Evolutionary conservation across 208 protist species (phyloP).

Genomic region (Trypanosoma rangeli): DNA sequence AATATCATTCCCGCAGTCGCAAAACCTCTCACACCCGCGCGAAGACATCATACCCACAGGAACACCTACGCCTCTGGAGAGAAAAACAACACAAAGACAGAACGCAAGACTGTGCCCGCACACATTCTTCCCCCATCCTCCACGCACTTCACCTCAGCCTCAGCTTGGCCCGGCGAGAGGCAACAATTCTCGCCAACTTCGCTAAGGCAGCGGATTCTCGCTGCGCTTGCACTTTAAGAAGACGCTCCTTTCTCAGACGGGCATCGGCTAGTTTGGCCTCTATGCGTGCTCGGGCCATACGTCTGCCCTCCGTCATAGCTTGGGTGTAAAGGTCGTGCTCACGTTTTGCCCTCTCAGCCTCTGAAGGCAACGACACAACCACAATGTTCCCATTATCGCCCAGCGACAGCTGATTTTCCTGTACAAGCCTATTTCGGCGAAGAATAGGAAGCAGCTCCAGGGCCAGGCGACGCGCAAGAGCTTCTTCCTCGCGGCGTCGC

Average conservation of each 20-base stretch:
- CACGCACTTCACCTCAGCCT: not conserved
- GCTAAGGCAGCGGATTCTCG: constrained; percentile 66
- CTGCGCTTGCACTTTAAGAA: constrained; percentile 47
- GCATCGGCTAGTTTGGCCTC: constrained; percentile 33
- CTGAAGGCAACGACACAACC: constrained; percentile 2
- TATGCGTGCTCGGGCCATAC: constrained; percentile 53
- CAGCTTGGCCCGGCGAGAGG: constrained; percentile 26
- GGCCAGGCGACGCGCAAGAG: constrained; percentile 51
- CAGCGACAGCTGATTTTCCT: constrained; percentile 36
- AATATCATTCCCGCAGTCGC: too few species aligned
- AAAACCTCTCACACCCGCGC: too few species aligned
- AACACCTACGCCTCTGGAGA: not conserved
- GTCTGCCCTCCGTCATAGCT: constrained; percentile 51
- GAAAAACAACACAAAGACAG: constrained; percentile 9
- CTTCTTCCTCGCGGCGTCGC: constrained; percentile 45
- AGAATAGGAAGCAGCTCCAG: constrained; percentile 62
- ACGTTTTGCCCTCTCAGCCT: constrained; percentile 23
- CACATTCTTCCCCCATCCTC: not conserved
- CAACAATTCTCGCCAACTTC: constrained; percentile 78
- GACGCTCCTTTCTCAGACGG: constrained; percentile 40
- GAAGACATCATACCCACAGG: not conserved
- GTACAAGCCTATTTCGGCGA: constrained; percentile 49
- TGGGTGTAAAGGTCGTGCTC: constrained; percentile 43
- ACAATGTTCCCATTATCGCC: constrained; percentile 35
- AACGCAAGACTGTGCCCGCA: constrained; percentile 3